These are phyloP conservation scores for Aspergillus aculeatinus DNA, from an alignment of 2,329 filamentous ascomycete species.

Conservation along the genomic window DNA sequence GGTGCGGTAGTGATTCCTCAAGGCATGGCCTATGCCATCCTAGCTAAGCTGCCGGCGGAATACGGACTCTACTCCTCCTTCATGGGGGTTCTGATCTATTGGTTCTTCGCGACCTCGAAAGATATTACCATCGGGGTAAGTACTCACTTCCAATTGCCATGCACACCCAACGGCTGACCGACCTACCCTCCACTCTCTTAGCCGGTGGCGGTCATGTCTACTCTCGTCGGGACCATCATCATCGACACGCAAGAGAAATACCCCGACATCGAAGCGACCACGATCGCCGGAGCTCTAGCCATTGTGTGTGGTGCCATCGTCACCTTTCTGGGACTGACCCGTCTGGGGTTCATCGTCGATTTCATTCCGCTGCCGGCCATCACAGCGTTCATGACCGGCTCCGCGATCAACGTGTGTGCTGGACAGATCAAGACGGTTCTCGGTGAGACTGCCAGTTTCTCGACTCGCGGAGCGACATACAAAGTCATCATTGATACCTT, in stretches of 20 bases:
- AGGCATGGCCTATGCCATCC: constrained; percentile 88
- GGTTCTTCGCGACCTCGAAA: constrained; percentile 97
- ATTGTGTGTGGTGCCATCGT: constrained; percentile 77
- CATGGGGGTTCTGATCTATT: constrained; percentile 91
- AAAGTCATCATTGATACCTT: constrained; percentile 73
- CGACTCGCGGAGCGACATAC: constrained; percentile 77
- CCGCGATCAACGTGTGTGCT: constrained; percentile 80
- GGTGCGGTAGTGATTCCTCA: constrained; percentile 88
- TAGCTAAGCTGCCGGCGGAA: constrained; percentile 76
- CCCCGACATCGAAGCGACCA: constrained; percentile 55
- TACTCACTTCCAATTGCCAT: constrained; percentile 21
- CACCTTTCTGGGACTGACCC: constrained; percentile 71
- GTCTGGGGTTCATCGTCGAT: constrained; percentile 87
- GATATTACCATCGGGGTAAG: constrained; percentile 93
- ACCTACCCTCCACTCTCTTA: constrained; percentile 33
- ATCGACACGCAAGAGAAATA: constrained; percentile 57
- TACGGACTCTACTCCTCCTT: constrained; percentile 94
- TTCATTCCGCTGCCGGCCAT: constrained; percentile 88
- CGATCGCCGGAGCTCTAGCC: constrained; percentile 73
- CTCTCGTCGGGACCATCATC: constrained; percentile 80
- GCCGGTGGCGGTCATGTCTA: constrained; percentile 95
- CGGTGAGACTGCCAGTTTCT: constrained; percentile 66
- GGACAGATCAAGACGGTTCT: constrained; percentile 82
- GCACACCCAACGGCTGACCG: too few relatives aligned
- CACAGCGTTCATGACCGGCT: constrained; percentile 95